Evolutionary conservation across 2,329 filamentous ascomycete genomes (phyloP), one percentile per base, ranked within the genome.

Genomic region (Stagonosporopsis vannaccii): DNA sequence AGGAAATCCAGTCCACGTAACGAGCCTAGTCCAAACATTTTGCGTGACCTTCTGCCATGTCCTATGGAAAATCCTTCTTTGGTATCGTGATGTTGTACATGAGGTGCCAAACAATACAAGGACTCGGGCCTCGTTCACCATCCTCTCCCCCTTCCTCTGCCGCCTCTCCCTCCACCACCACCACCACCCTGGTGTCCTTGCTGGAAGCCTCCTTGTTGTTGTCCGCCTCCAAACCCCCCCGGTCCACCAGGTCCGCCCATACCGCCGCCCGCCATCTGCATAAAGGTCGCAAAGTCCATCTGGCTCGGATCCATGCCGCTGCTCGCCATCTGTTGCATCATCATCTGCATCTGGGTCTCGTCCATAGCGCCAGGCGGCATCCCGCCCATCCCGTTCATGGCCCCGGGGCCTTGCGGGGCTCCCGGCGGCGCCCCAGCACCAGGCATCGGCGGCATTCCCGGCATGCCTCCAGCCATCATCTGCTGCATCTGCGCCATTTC

Each of bases 401-500:
- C 57, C 1, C 66, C 60, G 15, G 73, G 74, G 0, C 73, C 74
- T 12, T 71, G 64, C 3, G 71, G 71, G 17, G 69, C 69, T 32
- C 65, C 68, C 15, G 60, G 59, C 2, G 64, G 61, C n/a, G 62
- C 58, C 17, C 54, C 55, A 23, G 57, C 59, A n/a, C 58, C 68
- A 9, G 61, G 58, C 54, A 67, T 63, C 11, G 70, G 54, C 43
- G 68, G 59, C 49, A 70, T 64, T 9, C 61, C 71, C 33, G 68
- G 49, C 60, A 71, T 71, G 13, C 62, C 67, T 2, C 68, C 69
- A 36, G 66, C 63, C 52, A 88, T 78, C 77, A 88, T 86, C 37
- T 79, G 80, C 64, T 87, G 84, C 80, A 88, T 85, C 58, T 85
- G 81, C 50, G 83, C 82, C 70, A 85, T 80, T 60, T 87, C 82